Base-by-base conservation (phyloP, 345 rosid genomes). In the Salix caprea region DNA sequence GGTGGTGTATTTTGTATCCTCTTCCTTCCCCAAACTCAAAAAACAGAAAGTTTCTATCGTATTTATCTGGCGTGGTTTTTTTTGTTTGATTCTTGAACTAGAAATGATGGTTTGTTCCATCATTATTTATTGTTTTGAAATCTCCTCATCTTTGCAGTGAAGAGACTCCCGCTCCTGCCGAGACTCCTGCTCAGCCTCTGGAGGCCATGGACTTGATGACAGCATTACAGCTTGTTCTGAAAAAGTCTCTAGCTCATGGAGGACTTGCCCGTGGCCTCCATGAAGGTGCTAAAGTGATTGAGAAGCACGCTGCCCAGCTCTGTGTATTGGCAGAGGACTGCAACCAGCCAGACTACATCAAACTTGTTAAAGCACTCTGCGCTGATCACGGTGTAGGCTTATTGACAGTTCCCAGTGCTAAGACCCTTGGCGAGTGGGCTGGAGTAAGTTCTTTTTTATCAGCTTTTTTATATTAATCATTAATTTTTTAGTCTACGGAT, bases 401-500 rank as follows among this genome's bases (percentile, higher is more conserved):
- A 80, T 77, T 94, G 70, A 87, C 88, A 0, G 93, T 90, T 78
- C 96, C 97, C 48, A 88, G 91, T 83, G 96, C 97, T 32, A 94
- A 94, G 85, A 84, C 92, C 48, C 95, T 91, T 1, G 97, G 97
- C 39, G 98, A 94, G 80, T 94, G 98, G 98, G 95, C 93, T 73
- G 97, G 97, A 42, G 97, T 93, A 86, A 87, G 95, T 90, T 24
- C 58, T 1, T 60, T 30, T 54, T n/a, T 39, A 6, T 36, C 14
- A 37, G 10, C 44, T n/a, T 40, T 73, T 40, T 58, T 24, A 9
- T 58, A 10, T 58, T 3, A 58, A 58, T 23, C 62, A n/a, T 58
- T 58, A n/a, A n/a, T n/a, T n/a, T 3, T n/a, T 3, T n/a, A 56
- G 62, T 56, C 62, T 23, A n/a, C 4, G 7, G n/a, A 56, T 56